Base-by-base conservation (phyloP, 345 rosid species). In the Brassica rapa region DNA sequence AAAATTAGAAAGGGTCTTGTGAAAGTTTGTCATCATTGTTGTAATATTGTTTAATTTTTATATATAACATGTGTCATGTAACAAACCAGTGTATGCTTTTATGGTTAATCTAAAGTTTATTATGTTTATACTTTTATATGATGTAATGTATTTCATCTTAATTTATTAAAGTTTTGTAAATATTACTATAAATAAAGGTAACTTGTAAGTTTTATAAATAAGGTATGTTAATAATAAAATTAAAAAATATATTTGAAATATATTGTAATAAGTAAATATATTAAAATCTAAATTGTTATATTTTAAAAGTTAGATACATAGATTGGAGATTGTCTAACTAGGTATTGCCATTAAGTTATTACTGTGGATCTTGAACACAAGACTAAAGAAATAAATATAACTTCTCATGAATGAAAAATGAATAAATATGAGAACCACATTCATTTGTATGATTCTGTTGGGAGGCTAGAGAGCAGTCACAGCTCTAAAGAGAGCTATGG, bases 21-120 rank as follows among this genome's bases (percentile, higher is more conserved):
- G 49, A 73, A 61, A 79, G 74, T 68, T 79, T 15, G 59, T 25
- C 46, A 73, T 62, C 57, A 51, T 62, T 25, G 55, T 29, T 8
- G 25, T 62, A 73, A 51, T 79, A 79, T 62, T 79, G 37, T 68
- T 77, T 51, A 25, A 53, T 46, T 73, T 67, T 29, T 49, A 73
- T 33, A 21, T n/a, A 19, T 27, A 27, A 0, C 65, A 46, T 12
- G 33, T 56, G 64, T 46, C 73, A 66, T 32, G 55, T 73, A 59
- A 33, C 46, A 60, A 24, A 66, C 69, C 19, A 68, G 12, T 73
- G 64, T 41, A 32, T 43, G 6, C 30, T 43, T 43, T 43, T 43
- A 43, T 43, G 53, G 15, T 43, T 43, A 43, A 43, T 10, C 4
- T 12, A 43, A 41, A 43, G 14, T 43, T 43, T 43, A 39, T 39